phyloP scores from a whole-genome alignment of 2,329 filamentous ascomycete genomes.

The Stromatinia cepivora region DNA sequence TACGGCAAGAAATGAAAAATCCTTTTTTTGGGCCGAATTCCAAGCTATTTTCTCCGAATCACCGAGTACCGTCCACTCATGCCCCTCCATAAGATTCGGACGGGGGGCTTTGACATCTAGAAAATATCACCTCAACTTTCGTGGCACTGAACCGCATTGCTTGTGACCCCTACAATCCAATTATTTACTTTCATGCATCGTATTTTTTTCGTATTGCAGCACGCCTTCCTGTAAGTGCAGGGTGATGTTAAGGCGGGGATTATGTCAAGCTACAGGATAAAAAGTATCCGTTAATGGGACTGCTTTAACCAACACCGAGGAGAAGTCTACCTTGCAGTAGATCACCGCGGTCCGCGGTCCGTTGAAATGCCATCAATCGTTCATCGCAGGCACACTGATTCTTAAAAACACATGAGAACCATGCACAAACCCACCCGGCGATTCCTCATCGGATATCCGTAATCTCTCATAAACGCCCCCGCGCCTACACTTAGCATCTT shows the following conservation, averaged over 20 bases:
- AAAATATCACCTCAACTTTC: conserved; percentile 13
- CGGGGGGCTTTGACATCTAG: conserved; percentile 18
- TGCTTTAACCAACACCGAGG: conserved; percentile 17
- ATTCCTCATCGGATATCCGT: conserved; percentile 18
- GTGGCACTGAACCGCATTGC: conserved; percentile 22
- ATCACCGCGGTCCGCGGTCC: conserved; percentile 16
- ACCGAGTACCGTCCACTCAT: conserved; percentile 12
- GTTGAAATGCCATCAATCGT: conserved; percentile 8
- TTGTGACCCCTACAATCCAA: conserved; percentile 18
- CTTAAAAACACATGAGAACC: conserved; percentile 13
- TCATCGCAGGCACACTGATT: conserved; percentile 4
- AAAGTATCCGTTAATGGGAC: conserved; percentile 22
- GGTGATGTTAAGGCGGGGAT: conserved; percentile 16
- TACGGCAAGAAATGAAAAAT: conserved; percentile 18
- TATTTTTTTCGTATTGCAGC: conserved; percentile 21
- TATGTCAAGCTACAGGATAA: conserved; percentile 17
- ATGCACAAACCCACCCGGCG: conserved; percentile 22
- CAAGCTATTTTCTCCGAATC: conserved; percentile 22
- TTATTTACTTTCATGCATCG: conserved; percentile 10
- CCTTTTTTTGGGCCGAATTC: conserved; percentile 11
- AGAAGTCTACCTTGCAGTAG: conserved; percentile 15
- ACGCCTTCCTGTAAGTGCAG: conserved; percentile 24
- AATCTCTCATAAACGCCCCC: conserved; percentile 23
- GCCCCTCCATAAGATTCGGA: conserved; percentile 14
- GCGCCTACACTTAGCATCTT: conserved; percentile 15